Evolutionary conservation across 1,139 yeast genomes (phyloP).

Genomic region (Geotrichum candidum): DNA sequence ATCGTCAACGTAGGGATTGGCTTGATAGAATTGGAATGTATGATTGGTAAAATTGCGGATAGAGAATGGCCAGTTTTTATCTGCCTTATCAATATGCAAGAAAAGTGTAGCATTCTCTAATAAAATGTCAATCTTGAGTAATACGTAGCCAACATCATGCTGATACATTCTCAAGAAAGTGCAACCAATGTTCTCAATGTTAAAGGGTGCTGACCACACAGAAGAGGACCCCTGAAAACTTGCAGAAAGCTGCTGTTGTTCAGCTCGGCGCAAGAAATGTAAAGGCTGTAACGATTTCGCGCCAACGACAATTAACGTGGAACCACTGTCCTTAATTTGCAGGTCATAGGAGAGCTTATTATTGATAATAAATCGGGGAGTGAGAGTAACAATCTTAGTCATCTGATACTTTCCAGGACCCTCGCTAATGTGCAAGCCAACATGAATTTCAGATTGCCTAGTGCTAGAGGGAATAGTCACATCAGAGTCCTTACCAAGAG

Average conservation of each 20-base stretch:
- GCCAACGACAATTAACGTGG: constrained; percentile 35
- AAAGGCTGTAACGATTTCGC: constrained; percentile 56
- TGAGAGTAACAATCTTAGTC: constrained; percentile 69
- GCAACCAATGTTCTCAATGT: constrained; percentile 77
- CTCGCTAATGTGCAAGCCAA: constrained; percentile 71
- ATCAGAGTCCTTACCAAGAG: constrained; percentile 77
- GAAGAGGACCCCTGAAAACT: constrained; percentile 49
- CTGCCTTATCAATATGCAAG: constrained; percentile 66
- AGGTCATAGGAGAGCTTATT: constrained; percentile 56
- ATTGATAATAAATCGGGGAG: constrained; percentile 75
- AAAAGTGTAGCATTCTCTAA: constrained; percentile 79
- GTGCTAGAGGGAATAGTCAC: constrained; percentile 53
- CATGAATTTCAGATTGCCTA: constrained; percentile 50
- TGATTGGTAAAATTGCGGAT: constrained; percentile 81
- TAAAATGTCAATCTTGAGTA: constrained; percentile 66
- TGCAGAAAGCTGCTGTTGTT: constrained; percentile 49
- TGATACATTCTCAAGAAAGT: constrained; percentile 64
- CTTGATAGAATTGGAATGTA: constrained; percentile 80
- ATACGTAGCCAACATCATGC: constrained; percentile 56
- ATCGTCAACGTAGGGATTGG: constrained; percentile 72
- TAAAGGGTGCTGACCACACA: constrained; percentile 85
- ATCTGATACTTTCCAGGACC: constrained; percentile 83
- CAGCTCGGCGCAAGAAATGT: constrained; percentile 50
- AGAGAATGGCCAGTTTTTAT: constrained; percentile 85
- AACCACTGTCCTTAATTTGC: constrained; percentile 59